A percentile compares a stretch with the other conserved stretches of the same genome.
Conservation (phyloP, 1,284 basidiomycete species). For the Melampsora occidentalis region DNA sequence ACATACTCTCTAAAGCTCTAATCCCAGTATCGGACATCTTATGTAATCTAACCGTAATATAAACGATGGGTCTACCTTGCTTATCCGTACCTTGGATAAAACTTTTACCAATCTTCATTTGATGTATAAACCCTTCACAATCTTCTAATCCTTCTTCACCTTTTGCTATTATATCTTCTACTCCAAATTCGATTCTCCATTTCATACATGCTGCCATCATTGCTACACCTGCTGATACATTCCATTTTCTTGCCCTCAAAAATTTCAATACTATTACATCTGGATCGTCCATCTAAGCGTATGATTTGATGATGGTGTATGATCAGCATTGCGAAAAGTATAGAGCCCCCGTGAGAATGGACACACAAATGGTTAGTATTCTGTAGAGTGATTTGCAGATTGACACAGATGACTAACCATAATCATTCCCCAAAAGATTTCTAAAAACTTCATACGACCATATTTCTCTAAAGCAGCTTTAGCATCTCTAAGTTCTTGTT, state of each 20-base stretch:
- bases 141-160: constrained; percentile 38
- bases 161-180: constrained; percentile 22
- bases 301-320: too few species aligned
- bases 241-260: constrained; percentile 41
- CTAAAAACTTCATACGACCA: constrained; percentile 23
- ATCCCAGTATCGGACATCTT: constrained; percentile 30
- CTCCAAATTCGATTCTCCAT: constrained; percentile 43
- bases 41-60: constrained; percentile 36
- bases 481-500: constrained; percentile 41
- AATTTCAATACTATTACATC: constrained; percentile 43
- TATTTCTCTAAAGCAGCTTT: constrained; percentile 38
- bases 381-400: background rate
- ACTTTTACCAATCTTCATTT: constrained; percentile 36
- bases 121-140: constrained; percentile 22
- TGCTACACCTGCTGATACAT: constrained; percentile 38
- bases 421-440: constrained; percentile 43
- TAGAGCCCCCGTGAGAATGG: background rate
- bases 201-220: constrained; percentile 44
- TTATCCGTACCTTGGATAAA: constrained; percentile 39
- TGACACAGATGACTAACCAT: constrained; percentile 21
- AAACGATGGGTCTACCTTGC: constrained; percentile 32
- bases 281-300: constrained; percentile 42
- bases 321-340: background rate
- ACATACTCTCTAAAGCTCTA: constrained; percentile 31
- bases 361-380: background rate